phyloP scores from a whole-genome alignment of 371 early-diverging fungal species.

The Actinomortierella ambigua region DNA sequence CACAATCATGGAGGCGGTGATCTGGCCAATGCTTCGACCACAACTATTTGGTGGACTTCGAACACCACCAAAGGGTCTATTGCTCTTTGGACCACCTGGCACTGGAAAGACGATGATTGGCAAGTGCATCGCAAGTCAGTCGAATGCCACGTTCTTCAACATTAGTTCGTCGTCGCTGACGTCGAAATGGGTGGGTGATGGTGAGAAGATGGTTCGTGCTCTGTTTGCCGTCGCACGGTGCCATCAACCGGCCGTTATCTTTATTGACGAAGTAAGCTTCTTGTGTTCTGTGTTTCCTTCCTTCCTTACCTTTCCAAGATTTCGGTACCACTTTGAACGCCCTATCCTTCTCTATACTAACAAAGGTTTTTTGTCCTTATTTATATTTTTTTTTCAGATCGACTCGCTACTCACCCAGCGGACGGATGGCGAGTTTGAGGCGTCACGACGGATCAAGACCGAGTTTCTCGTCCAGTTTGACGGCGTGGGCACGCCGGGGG shows the following conservation, averaged over 20 bases:
- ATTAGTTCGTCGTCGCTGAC: conserved; percentile 90
- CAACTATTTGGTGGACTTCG: conserved; percentile 85
- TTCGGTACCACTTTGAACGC: not conserved
- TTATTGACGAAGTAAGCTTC: conserved; percentile 68
- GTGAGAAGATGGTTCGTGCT: conserved; percentile 94
- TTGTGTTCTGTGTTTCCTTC: not conserved
- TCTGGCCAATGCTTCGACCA: conserved; percentile 92
- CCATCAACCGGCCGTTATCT: conserved; percentile 89
- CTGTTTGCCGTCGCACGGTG: conserved; percentile 91
- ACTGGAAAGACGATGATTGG: conserved; percentile 93
- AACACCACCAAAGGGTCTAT: conserved; percentile 87
- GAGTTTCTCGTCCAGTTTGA: conserved; percentile 88
- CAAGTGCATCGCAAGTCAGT: conserved; percentile 89
- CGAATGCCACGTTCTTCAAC: conserved; percentile 90
- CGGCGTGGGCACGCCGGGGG: conserved; percentile 73
- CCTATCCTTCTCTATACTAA: too few species aligned
- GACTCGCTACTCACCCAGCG: conserved; percentile 93
- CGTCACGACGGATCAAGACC: conserved; percentile 84
- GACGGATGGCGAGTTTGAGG: conserved; percentile 90
- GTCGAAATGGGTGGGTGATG: conserved; percentile 97
- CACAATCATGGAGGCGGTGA: conserved; percentile 79
- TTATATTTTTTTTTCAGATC: conserved; percentile 59
- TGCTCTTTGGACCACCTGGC: conserved; percentile 87
- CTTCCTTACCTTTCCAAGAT: not conserved
- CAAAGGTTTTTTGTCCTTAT: too few species aligned